Evolutionary conservation across 106 monocot species (phyloP), one percentile per base, ranked within the genome.

Genomic region (Dioscorea alata): DNA sequence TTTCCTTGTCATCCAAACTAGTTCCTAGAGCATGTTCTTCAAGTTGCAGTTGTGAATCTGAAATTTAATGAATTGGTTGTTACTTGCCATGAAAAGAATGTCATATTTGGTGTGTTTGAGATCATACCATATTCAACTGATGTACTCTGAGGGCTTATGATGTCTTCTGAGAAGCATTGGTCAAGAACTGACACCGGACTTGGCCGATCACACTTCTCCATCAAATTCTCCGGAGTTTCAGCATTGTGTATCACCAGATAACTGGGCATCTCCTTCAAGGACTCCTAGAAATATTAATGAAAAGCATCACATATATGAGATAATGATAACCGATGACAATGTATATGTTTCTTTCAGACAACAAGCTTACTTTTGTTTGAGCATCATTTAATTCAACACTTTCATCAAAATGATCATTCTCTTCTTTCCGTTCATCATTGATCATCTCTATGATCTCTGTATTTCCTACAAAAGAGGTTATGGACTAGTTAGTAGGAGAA

Each of bases 181-280:
- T 92, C 89, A 61, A 89, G 77, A 71, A 84, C 82, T 24, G 84
- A 80, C 49, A 84, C 74, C 20, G 80, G 76, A 75, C 82, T 83
- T 57, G 85, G 77, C 14, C 69, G 67, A 49, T 78, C 79, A 53
- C 64, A 23, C 33, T 76, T 81, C 60, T 82, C 77, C 22, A 31
- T 65, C 24, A 67, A 69, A 49, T 14, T 72, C 35, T 76, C 90
- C 62, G 64, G 59, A 60, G 50, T 69, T 78, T 69, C 67, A 6
- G 64, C 33, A 7, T 73, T 74, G 12, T 70, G 20, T 72, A 73
- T 33, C 15, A 73, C 25, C 23, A 66, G 17, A 63, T 67, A 72
- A 57, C 28, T 71, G 32, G 78, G 72, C 23, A 54, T 23, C 35
- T 34, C 50, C 49, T 80, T 84, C 10, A 23, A 48, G 23, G 57